Evolutionary conservation across 2,329 filamentous ascomycete genomes (phyloP).

Genomic region (Trichoderma oligosporum): DNA sequence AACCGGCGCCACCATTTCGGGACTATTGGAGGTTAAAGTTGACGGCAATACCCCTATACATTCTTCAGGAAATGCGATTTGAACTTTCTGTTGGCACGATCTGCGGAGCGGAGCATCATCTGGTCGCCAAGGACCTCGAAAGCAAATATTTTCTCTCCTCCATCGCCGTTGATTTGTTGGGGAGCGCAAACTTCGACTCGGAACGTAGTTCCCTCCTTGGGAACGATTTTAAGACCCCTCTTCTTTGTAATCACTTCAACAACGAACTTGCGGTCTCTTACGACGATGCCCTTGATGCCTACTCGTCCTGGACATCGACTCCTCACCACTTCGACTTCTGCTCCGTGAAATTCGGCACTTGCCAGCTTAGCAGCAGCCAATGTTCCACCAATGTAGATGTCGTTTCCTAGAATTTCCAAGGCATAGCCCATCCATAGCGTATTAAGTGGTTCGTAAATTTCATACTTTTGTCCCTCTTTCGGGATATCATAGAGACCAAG

Average conservation of each 20-base stretch:
- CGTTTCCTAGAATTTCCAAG: conserved; percentile 69
- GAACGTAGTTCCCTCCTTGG: conserved; percentile 89
- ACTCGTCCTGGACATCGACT: conserved; percentile 79
- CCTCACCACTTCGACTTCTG: conserved; percentile 74
- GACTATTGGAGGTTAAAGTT: background rate
- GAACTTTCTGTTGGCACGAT: conserved; percentile 87
- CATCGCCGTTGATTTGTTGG: conserved; percentile 17
- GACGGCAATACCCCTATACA: conserved; percentile 44
- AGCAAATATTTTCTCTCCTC: conserved; percentile 50
- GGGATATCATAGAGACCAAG: conserved; percentile 73
- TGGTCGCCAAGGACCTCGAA: conserved; percentile 88
- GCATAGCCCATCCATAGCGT: conserved; percentile 81
- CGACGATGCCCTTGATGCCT: conserved; percentile 78
- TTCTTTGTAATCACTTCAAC: conserved; percentile 77
- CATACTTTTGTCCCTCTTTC: conserved; percentile 58
- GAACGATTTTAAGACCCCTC: conserved; percentile 71
- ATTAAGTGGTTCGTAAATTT: conserved; percentile 73
- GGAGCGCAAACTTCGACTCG: conserved; percentile 61
- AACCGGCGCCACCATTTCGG: background rate
- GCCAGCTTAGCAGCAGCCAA: conserved; percentile 68
- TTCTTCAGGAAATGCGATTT: conserved; percentile 76
- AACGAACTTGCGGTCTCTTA: conserved; percentile 80
- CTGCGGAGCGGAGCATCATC: conserved; percentile 76
- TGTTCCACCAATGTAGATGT: conserved; percentile 53
- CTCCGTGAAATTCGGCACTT: conserved; percentile 88